Evolutionary conservation across 139 green algal species (phyloP), one percentile per base, ranked within the genome.

Genomic region (Chlamydomonas eustigma): DNA sequence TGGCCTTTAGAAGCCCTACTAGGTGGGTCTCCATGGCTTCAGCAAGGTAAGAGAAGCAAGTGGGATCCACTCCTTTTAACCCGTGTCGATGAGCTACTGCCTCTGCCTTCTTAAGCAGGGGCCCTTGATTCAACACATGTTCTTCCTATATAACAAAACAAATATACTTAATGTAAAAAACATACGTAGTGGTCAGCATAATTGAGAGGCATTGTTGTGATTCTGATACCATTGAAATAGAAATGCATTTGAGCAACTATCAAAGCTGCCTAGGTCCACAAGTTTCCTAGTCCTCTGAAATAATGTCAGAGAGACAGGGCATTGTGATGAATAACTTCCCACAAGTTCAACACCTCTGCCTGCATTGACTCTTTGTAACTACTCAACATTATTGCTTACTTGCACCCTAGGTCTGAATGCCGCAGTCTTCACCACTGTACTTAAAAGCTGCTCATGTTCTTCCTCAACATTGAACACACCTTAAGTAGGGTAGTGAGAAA

Each of bases 21-120:
- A 73, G 28, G 33, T 73, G 66, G 6, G 33, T 50, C 66, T 73
- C 30, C 33, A 50, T 35, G 8, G 66, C 66, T 35, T 51, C 8
- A 6, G 66, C 33, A 34, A 73, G 66, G 66, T 73, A 73, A 5
- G 22, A 8, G 58, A 69, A 69, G n/a, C 24, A 30, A 22, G 31
- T n/a, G 5, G 58, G 58, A 12, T 24, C 18, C 22, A 69, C 58
- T 18, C 24, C 58, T 5, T 30, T 69, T 24, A 69, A n/a, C 5
- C 58, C 58, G 33, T 69, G 58, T 8, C 58, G 58, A 32, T 73
- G 44, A 12, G 44, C 44, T 18, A 58, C 44, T 18, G 44, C 44
- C 12, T 28, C 44, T 18, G 44, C 12, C 18, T 58, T 58, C 12
- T 58, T 12, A 18, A 58, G 44, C 44, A 58, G 44, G 12, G 44